Conservation (phyloP, 1,284 basidiomycete species). For the Schizophyllum amplum region DNA sequence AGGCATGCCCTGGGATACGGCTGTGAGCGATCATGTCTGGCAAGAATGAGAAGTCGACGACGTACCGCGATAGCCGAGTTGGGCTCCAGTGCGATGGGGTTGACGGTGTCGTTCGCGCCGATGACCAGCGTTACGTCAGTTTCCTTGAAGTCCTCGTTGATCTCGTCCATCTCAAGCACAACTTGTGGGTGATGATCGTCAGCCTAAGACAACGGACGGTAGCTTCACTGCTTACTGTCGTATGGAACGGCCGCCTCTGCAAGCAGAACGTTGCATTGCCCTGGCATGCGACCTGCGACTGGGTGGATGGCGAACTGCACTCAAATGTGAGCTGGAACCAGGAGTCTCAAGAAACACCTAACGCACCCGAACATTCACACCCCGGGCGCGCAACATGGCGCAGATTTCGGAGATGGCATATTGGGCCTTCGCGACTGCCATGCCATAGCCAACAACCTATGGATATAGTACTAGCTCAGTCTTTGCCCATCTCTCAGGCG, state of each 20-base stretch:
- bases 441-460: slow-evolving; percentile 80
- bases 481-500: no score
- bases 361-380: slow-evolving; percentile 58
- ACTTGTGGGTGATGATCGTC: slow-evolving; percentile 34
- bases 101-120: slow-evolving; percentile 87
- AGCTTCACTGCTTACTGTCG: slow-evolving; percentile 50
- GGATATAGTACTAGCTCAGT: slow-evolving; percentile 3
- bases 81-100: slow-evolving; percentile 81
- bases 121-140: slow-evolving; percentile 82
- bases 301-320: slow-evolving; percentile 50
- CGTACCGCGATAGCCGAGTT: slow-evolving; percentile 70
- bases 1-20: slow-evolving; percentile 75
- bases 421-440: slow-evolving; percentile 86
- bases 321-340: not conserved
- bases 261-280: slow-evolving; percentile 80
- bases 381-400: slow-evolving; percentile 59
- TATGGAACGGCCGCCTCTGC: slow-evolving; percentile 86
- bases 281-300: slow-evolving; percentile 72
- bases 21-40: no score
- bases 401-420: slow-evolving; percentile 82
- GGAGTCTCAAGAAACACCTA: not conserved
- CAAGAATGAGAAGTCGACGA: not conserved
- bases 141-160: slow-evolving; percentile 81
- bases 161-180: slow-evolving; percentile 86
- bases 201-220: not conserved